Conservation (phyloP, 2,329 filamentous ascomycete genomes). For the Atkinsonella hypoxylon region DNA sequence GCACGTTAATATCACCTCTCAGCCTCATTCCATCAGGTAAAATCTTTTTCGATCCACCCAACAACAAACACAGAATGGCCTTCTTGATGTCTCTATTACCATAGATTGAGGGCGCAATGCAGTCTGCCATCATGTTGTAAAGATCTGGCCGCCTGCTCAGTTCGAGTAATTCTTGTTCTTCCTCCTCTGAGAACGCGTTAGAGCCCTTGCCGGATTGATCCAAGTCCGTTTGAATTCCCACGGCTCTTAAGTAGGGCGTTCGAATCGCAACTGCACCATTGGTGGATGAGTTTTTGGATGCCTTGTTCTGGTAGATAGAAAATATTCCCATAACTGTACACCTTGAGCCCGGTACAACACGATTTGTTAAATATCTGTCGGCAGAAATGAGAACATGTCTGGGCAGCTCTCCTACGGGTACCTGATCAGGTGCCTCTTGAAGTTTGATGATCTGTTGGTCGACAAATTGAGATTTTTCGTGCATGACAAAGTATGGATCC, state of each 20-base stretch:
- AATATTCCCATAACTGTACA: conserved; percentile 96
- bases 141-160: conserved; percentile 83
- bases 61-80: conserved; percentile 81
- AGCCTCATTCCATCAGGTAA: conserved; percentile 95
- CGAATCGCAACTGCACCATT: conserved; percentile 84
- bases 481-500: conserved; percentile 90
- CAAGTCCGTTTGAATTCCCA: conserved; percentile 82
- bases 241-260: conserved; percentile 85
- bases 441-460: conserved; percentile 98
- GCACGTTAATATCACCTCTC: conserved; percentile 94
- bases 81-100: conserved; percentile 96
- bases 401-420: conserved; percentile 90
- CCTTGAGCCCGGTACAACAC: conserved; percentile 86
- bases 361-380: conserved; percentile 91
- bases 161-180: conserved; percentile 91
- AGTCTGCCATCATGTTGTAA: conserved; percentile 82
- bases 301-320: conserved; percentile 93
- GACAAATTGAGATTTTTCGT: conserved; percentile 89
- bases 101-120: conserved; percentile 95
- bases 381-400: conserved; percentile 91
- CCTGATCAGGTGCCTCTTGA: conserved; percentile 93
- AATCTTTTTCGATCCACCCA: conserved; percentile 96
- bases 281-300: conserved; percentile 59
- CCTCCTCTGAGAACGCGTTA: conserved; percentile 79
- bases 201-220: conserved; percentile 82